These are phyloP conservation scores for Trifolium subterraneum DNA, from an alignment of 306 rosid species.

Conservation along the genomic window DNA sequence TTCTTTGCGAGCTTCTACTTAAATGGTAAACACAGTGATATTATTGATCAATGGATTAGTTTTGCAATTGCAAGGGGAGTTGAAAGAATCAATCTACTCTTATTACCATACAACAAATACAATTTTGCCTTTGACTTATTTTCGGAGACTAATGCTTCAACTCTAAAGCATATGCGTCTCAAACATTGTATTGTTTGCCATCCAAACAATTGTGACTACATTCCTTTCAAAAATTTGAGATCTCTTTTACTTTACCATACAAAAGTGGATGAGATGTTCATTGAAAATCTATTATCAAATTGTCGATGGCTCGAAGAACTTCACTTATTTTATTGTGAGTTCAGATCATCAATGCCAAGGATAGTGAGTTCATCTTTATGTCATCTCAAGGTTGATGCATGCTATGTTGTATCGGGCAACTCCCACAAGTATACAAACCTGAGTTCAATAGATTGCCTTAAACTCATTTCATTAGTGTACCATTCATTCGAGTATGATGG, in stretches of 20 bases:
- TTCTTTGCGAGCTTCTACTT: neutral
- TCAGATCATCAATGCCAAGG: neutral
- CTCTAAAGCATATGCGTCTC: neutral
- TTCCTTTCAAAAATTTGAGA: neutral
- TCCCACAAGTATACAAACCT: neutral
- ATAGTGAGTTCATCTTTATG: conserved; percentile 15
- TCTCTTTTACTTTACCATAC: neutral
- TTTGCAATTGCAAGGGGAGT: neutral
- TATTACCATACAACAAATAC: neutral
- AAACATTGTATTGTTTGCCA: neutral
- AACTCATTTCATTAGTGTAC: conserved; percentile 10
- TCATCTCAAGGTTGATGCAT: neutral
- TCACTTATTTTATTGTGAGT: neutral
- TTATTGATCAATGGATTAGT: neutral
- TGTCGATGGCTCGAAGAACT: neutral
- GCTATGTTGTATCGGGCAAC: neutral
- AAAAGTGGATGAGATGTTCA: neutral
- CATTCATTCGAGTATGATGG: too few species aligned
- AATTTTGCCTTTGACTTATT: neutral
- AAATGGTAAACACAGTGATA: neutral
- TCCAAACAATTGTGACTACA: neutral
- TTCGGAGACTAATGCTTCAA: neutral
- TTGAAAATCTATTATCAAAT: neutral
- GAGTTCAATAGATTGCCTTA: neutral
- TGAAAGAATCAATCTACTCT: neutral